phyloP scores from a whole-genome alignment of 495 filamentous ascomycete species.

The Aspergillus wentii region DNA sequence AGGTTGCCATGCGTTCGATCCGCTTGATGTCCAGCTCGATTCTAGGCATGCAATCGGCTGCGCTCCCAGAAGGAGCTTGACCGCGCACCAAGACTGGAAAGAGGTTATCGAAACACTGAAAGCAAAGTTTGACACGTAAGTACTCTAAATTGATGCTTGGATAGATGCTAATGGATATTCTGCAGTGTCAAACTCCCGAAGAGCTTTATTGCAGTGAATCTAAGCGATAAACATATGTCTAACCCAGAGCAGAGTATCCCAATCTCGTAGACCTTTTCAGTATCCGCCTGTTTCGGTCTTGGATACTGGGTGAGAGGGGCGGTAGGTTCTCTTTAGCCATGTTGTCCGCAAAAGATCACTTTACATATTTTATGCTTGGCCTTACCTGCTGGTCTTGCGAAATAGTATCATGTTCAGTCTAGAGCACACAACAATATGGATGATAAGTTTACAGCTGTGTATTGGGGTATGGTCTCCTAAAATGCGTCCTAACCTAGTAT shows the following conservation, averaged over 20 bases:
- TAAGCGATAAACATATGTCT: constrained; percentile 60
- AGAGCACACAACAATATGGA: no score
- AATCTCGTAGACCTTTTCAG: neutral
- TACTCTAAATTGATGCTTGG: constrained; percentile 7
- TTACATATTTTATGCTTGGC: constrained; percentile 6
- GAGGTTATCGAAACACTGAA: constrained; percentile 88
- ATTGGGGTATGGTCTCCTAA: no score
- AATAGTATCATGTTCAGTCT: no score
- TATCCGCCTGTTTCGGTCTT: no score
- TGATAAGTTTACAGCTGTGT: no score
- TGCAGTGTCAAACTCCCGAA: constrained; percentile 87
- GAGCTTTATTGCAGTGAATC: constrained; percentile 84
- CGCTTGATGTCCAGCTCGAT: constrained; percentile 91
- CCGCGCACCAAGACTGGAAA: constrained; percentile 92
- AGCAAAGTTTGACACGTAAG: constrained; percentile 91
- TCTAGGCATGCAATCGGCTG: constrained; percentile 92
- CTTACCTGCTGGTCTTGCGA: no score
- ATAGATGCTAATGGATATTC: constrained; percentile 6
- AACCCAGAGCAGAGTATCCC: neutral
- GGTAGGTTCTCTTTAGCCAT: no score
- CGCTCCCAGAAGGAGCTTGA: constrained; percentile 81
- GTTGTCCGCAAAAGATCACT: no score
- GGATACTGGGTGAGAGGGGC: no score
- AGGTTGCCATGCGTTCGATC: constrained; percentile 93
- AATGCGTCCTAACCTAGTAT: no score